Conservation (phyloP, 306 rosid species). For the Prunus kanzakura region DNA sequence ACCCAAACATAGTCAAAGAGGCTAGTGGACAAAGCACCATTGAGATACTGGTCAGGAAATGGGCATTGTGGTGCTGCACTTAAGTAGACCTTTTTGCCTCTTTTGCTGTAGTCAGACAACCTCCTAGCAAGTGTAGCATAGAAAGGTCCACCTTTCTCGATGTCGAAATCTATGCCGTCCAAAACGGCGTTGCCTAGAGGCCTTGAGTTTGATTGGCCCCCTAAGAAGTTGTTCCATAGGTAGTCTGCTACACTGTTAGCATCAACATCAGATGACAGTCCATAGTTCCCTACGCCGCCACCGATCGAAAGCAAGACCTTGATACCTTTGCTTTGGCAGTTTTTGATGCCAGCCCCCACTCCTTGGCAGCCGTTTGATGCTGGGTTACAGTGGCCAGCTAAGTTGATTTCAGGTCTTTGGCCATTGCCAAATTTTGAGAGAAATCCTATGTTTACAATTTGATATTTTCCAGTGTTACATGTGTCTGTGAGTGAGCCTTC, state of each 20-base stretch:
- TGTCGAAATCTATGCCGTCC: conserved; percentile 33
- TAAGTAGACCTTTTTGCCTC: neutral
- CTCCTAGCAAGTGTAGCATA: neutral
- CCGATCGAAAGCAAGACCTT: no score
- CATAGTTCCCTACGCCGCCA: no score
- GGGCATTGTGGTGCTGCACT: conserved; percentile 15
- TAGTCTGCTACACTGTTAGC: conserved; percentile 15
- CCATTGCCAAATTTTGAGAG: no score
- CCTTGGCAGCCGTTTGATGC: no score
- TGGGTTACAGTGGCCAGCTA: no score
- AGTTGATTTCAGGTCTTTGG: no score
- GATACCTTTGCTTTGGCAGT: no score
- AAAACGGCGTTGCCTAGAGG: conserved; percentile 46
- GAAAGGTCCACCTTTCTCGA: neutral
- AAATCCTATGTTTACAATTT: no score
- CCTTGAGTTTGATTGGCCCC: conserved; percentile 33
- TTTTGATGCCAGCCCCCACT: no score
- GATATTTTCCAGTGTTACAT: no score
- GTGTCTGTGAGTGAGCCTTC: no score
- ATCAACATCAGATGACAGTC: conserved; percentile 24
- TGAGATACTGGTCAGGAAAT: neutral
- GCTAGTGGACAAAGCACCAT: neutral
- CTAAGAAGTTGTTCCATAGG: conserved; percentile 4
- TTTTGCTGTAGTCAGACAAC: neutral
- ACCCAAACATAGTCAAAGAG: conserved; percentile 16